phyloP scores from a whole-genome alignment of 176 grass and related monocot genomes.

The Bonia amplexicaulis region DNA sequence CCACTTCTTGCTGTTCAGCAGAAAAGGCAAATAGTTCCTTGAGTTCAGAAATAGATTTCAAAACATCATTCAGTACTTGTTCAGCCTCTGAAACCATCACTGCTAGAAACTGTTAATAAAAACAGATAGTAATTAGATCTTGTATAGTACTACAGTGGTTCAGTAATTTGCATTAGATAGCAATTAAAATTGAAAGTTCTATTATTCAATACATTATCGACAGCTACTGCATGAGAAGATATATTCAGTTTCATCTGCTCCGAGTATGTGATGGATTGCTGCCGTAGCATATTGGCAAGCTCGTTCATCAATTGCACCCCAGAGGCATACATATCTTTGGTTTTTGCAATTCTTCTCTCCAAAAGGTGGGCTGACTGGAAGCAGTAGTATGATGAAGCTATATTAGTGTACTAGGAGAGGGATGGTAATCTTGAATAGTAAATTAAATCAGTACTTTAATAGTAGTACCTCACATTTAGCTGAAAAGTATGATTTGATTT shows the following conservation, averaged over 20 bases:
- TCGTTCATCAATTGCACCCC: slow-evolving; percentile 54
- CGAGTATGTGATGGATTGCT: slow-evolving; percentile 34
- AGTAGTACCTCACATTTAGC: slow-evolving; percentile 60
- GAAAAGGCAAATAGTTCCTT: slow-evolving; percentile 51
- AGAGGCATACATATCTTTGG: slow-evolving; percentile 48
- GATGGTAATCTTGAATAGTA: slow-evolving; percentile 1
- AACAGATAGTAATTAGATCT: slow-evolving; percentile 11
- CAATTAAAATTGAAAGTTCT: not conserved
- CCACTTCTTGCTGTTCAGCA: slow-evolving; percentile 50
- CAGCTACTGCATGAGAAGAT: slow-evolving; percentile 38
- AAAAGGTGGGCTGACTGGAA: slow-evolving; percentile 54
- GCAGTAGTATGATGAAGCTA: not conserved
- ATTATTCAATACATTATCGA: slow-evolving; percentile 62
- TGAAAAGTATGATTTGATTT: slow-evolving; percentile 54
- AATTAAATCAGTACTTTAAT: not conserved
- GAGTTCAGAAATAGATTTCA: slow-evolving; percentile 57
- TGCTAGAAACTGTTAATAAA: slow-evolving; percentile 55
- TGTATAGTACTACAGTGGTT: not conserved
- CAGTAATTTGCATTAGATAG: slow-evolving; percentile 13
- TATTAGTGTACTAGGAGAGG: slow-evolving; percentile 17
- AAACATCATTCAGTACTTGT: slow-evolving; percentile 53
- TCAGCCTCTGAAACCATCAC: slow-evolving; percentile 60
- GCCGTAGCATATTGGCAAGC: slow-evolving; percentile 38
- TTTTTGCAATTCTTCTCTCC: slow-evolving; percentile 55
- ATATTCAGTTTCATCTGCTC: slow-evolving; percentile 52